Evolutionary conservation across 768 basidiomycete species (phyloP).

Genomic region (Mycena indigotica): DNA sequence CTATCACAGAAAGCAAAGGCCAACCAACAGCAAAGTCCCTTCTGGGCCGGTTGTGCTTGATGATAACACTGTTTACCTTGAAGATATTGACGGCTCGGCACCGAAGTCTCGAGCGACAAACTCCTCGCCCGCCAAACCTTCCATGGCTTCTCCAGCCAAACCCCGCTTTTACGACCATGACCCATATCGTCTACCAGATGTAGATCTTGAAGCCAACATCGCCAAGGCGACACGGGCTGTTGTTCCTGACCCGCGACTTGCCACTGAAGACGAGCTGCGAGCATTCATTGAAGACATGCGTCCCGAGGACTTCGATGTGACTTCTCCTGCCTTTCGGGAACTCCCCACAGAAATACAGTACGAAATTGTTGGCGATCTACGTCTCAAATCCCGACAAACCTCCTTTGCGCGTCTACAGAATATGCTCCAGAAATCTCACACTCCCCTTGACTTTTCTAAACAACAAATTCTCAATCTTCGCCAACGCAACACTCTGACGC

Average conservation of each 20-base stretch:
- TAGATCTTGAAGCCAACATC: slow-evolving; percentile 67
- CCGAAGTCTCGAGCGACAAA: slow-evolving; percentile 55
- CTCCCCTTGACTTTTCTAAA: slow-evolving; percentile 93
- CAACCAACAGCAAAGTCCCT: slow-evolving; percentile 50
- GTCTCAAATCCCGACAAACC: slow-evolving; percentile 92
- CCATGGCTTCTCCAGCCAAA: slow-evolving; percentile 61
- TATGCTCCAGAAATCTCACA: slow-evolving; percentile 79
- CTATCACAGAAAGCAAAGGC: slow-evolving; percentile 26
- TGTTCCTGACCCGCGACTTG: slow-evolving; percentile 86
- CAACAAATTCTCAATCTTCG: slow-evolving; percentile 91
- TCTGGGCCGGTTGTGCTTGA: slow-evolving; percentile 56
- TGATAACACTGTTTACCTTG: slow-evolving; percentile 82
- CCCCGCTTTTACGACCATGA: slow-evolving; percentile 76
- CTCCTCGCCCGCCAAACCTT: slow-evolving; percentile 31
- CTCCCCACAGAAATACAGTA: slow-evolving; percentile 97
- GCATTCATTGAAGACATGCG: slow-evolving; percentile 95
- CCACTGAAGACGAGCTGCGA: slow-evolving; percentile 93
- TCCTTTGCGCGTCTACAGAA: slow-evolving; percentile 88
- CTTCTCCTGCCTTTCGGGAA: slow-evolving; percentile 85
- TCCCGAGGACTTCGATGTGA: slow-evolving; percentile 92
- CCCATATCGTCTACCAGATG: slow-evolving; percentile 88
- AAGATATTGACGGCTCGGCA: slow-evolving; percentile 68
- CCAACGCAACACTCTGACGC: slow-evolving; percentile 88
- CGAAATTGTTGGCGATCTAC: slow-evolving; percentile 95
- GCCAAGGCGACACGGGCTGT: slow-evolving; percentile 60